These are phyloP conservation scores for Quambalaria eucalypti DNA, from an alignment of 1,284 basidiomycete genomes.

Conservation along the genomic window DNA sequence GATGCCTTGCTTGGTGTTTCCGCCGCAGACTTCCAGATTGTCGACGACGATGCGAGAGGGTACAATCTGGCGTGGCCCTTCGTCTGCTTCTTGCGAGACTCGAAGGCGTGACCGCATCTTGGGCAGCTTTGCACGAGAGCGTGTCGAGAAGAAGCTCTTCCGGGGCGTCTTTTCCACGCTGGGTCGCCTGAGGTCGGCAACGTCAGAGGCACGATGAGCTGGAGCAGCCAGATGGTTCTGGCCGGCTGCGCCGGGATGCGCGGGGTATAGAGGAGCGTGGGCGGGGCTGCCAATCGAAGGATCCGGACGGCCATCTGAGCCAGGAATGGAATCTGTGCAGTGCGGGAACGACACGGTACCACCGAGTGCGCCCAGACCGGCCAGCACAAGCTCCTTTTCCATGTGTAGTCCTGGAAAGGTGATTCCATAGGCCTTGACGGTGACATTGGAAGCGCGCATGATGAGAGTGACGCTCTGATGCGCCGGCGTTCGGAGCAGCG, in stretches of 20 bases:
- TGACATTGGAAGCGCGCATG: conserved; percentile 8
- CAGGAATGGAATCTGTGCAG: no score
- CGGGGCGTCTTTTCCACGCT: no score
- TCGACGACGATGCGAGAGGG: conserved; percentile 8
- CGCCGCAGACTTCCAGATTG: conserved; percentile 18
- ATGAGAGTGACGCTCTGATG: not conserved
- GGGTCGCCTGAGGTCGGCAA: no score
- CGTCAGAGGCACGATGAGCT: no score
- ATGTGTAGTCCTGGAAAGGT: conserved; percentile 19
- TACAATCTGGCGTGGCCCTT: no score
- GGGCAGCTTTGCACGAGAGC: not conserved
- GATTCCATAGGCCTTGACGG: conserved; percentile 31
- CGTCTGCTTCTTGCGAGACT: no score
- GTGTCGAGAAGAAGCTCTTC: no score
- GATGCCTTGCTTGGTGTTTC: conserved; percentile 20
- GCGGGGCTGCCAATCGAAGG: no score
- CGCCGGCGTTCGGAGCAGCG: conserved; percentile 2
- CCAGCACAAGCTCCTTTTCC: conserved; percentile 19
- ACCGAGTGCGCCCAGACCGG: conserved; percentile 19
- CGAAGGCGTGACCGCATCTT: conserved; percentile 1
- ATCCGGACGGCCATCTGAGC: no score
- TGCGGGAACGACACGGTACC: conserved; percentile 9
- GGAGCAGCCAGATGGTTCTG: no score
- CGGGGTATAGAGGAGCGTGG: no score
- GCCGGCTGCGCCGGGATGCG: no score